Base-by-base conservation (phyloP, 1,139 yeast genomes). In the Wickerhamiella infanticola region DNA sequence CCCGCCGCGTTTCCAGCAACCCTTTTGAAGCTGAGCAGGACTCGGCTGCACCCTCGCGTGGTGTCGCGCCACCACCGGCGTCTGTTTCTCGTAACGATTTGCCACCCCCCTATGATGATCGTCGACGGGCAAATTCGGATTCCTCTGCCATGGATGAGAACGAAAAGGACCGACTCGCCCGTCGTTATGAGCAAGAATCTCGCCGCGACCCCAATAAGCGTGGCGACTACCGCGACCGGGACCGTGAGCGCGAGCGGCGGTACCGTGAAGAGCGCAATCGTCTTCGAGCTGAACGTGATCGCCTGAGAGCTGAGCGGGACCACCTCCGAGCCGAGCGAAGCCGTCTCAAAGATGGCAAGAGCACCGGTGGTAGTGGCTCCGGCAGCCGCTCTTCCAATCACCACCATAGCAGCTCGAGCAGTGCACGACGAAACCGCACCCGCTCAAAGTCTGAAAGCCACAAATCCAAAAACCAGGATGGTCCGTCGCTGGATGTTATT, bases 401-500 rank as follows among this genome's bases (percentile, higher is more conserved):
- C 18, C 18, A 36, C 37, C 35, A 50, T 35, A 26, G 49, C 31
- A 27, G 35, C 37, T 13, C 47, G 18, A 27, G 45, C 25, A 41
- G 42, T 9, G 37, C 29, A 29, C 35, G 48, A n/a, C 48, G 44
- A 38, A 25, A 39, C 40, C 45, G 45, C 27, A 42, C 42, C 37
- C 48, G 50, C 25, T 35, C 54, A 37, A 51, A 52, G 46, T 50
- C 53, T 11, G 55, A 51, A 42, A 42, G 50, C 29, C 43, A 45
- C 3, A 43, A 48, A 24, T 36, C 42, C 25, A 36, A 37, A 11
- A 42, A 37, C 37, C 48, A 41, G 37, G 46, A 46, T 41, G 48
- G 46, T 45, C 45, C 43, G 35, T 52, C 69, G 11, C 58, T 90
- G 53, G 98, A 90, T 60, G 84, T 94, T 4, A 90, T 90, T 56